phyloP scores from a whole-genome alignment of 768 basidiomycete genomes.

The Clavulina sp. region DNA sequence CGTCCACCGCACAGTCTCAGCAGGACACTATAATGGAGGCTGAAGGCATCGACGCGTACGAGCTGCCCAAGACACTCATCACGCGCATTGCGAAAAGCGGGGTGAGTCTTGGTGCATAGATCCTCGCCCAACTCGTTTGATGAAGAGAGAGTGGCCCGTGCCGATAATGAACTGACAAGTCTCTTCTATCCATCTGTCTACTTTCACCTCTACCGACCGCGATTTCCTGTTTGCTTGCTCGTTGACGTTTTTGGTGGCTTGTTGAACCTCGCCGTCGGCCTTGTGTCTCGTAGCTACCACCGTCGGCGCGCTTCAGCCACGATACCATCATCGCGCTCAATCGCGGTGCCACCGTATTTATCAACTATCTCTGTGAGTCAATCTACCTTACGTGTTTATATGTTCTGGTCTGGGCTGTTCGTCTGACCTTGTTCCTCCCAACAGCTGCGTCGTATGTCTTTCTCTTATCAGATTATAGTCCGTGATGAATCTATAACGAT shows the following conservation, averaged over 20 bases:
- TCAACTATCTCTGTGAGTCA: slow-evolving; percentile 72
- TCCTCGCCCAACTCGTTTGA: background rate
- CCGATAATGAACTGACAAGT: no score
- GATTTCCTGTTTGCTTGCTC: background rate
- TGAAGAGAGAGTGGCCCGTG: no score
- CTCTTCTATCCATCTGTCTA: no score
- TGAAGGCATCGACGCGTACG: slow-evolving; percentile 77
- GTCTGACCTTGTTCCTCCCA: slow-evolving; percentile 6
- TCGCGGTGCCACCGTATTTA: slow-evolving; percentile 87
- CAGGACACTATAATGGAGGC: slow-evolving; percentile 50
- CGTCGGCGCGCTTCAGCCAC: slow-evolving; percentile 74
- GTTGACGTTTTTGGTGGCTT: no score
- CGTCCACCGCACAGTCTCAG: slow-evolving; percentile 47
- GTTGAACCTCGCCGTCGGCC: no score
- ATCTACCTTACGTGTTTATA: slow-evolving; percentile 2
- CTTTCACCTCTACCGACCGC: background rate
- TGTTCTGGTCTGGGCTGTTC: slow-evolving; percentile 7
- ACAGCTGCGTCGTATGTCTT: slow-evolving; percentile 30
- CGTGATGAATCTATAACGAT: background rate
- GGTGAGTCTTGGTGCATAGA: slow-evolving; percentile 27
- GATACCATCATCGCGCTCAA: slow-evolving; percentile 72
- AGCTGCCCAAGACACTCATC: slow-evolving; percentile 69
- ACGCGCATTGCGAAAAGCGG: slow-evolving; percentile 73
- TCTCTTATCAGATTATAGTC: background rate
- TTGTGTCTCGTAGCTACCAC: slow-evolving; percentile 72